Evolutionary conservation across 352 stramenopile species (phyloP), one percentile per base, ranked within the genome.

Genomic region (Thalassiosira mediterranea): DNA sequence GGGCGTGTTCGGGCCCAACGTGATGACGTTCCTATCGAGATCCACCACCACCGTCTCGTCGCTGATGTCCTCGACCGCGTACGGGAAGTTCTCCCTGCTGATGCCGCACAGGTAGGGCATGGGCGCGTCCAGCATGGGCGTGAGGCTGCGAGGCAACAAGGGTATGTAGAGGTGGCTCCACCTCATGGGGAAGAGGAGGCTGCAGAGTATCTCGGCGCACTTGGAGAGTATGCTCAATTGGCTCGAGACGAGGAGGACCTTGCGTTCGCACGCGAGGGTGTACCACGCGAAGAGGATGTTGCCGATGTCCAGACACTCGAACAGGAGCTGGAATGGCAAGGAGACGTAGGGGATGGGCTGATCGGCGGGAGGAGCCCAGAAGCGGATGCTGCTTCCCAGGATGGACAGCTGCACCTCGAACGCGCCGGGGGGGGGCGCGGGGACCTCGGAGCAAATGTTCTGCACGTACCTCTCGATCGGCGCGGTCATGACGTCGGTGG

Each of bases 401-500:
- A 94, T 90, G 21, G 48, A 75, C 15, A 91, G 29, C 76, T 88
- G 71, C 2, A 94, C 78, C 77, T 92, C 86, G 60, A 92, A 91
- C 21, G 79, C 75, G 21, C 88, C 92, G 0, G 88, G 95, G 3
- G 96, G 96, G 3, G 97, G 97, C 26, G 98, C 83, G 10, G 97
- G 96, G 26, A 98, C 95, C 86, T 99, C 96, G 42, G 85, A 88
- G 52, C 97, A 94, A 79, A 99, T 98, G 72, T 98, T 98, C 11
- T 91, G 84, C 58, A 99, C 97, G 75, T 98, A 99, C 34, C 96
- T 81, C 78, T 99, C 96, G 34, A 99, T 94, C 0, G 96, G 96
- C 26, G 76, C 69, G 5, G 68, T 82, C 87, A 93, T 93, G 23
- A 81, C 53, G 52, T 90, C 72, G 3, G 84, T 91, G 8, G 67